Percentiles rank a stretch among this genome's conserved stretches.
These are phyloP conservation scores for Rhodocollybia butyracea DNA, from an alignment of 768 basidiomycete species.

Conservation along the genomic window DNA sequence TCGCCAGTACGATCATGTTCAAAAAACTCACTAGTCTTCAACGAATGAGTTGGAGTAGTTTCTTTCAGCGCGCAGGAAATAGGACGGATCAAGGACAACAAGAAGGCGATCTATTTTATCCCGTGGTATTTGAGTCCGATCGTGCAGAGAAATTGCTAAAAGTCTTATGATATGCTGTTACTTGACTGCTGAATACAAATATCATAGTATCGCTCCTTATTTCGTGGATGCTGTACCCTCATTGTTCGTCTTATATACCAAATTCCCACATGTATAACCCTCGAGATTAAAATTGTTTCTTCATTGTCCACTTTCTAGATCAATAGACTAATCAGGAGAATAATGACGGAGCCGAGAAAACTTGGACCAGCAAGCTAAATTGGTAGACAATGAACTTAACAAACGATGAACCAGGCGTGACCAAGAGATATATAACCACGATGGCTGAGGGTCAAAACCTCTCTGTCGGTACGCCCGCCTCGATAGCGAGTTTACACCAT, in stretches of 20 bases:
- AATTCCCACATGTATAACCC: no score
- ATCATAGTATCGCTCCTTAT: no score
- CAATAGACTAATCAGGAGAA: neutral
- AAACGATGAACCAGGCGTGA: neutral
- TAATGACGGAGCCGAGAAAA: neutral
- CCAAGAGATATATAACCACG: neutral
- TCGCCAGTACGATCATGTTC: slow-evolving; percentile 4
- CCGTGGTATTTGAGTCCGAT: neutral
- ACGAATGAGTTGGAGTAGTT: slow-evolving; percentile 2
- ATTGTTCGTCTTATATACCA: no score
- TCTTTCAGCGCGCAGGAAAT: neutral
- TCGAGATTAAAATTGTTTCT: neutral
- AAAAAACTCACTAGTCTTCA: neutral
- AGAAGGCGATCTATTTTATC: neutral
- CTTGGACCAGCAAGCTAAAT: neutral
- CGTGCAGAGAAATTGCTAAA: no score
- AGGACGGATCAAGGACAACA: no score
- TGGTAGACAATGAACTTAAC: neutral
- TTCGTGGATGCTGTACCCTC: no score
- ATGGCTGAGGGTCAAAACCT: neutral
- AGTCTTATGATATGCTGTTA: no score
- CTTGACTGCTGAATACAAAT: no score
- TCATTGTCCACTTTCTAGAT: neutral
- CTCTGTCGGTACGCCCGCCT: neutral
- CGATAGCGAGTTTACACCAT: neutral